Percentiles rank a stretch among this genome's conserved stretches.
Conservation (phyloP, 176 grass and related monocot species). For the Musa itinerans region DNA sequence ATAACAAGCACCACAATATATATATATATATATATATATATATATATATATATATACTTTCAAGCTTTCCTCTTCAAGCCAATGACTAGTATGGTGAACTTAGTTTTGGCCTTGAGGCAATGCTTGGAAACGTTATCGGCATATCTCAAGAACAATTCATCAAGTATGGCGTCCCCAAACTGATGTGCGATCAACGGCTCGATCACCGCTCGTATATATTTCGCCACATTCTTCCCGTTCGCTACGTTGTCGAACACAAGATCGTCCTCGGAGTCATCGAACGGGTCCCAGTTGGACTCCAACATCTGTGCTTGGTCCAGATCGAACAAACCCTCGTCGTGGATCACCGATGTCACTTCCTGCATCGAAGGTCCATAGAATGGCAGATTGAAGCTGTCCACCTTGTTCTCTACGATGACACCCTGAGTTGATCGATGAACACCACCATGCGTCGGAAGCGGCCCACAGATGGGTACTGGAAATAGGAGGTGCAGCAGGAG, state of each 20-base stretch:
- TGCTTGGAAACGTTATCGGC: conserved; percentile 1
- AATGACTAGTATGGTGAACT: too few species aligned
- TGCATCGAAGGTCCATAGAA: conserved; percentile 14
- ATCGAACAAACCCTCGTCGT: conserved; percentile 5
- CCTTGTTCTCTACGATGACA: conserved; percentile 36
- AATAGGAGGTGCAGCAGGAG: too few species aligned
- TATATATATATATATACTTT: too few species aligned
- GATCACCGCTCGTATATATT: conserved; percentile 9
- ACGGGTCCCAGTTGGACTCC: conserved; percentile 27
- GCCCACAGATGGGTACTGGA: too few species aligned
- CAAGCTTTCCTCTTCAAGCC: too few species aligned
- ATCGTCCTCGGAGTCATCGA: conserved; percentile 17
- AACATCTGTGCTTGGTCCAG: conserved; percentile 6
- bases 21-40: too few species aligned
- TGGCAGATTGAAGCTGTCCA: conserved; percentile 43
- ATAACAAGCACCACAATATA: too few species aligned
- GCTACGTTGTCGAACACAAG: not conserved
- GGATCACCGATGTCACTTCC: conserved; percentile 20
- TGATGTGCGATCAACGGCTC: conserved; percentile 21
- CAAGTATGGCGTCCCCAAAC: conserved; percentile 20
- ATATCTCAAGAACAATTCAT: conserved; percentile 20
- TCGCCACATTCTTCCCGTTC: conserved; percentile 21
- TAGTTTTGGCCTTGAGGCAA: conserved; percentile 1
- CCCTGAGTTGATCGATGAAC: conserved; percentile 17
- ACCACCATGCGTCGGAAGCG: too few species aligned